Conservation (phyloP, 345 rosid species). For the sweet orange (Citrus sinensis) region DNA sequence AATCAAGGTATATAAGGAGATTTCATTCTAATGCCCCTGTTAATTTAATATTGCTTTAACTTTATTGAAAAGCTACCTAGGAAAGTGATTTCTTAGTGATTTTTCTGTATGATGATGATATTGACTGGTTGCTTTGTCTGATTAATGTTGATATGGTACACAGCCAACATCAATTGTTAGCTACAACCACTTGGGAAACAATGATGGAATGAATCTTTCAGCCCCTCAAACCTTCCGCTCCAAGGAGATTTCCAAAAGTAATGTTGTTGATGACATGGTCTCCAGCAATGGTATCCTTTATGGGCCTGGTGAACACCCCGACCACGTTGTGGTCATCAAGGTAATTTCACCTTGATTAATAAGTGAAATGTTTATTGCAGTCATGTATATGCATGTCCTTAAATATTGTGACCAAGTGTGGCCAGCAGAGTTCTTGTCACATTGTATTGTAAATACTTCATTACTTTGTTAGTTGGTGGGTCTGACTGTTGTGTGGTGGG, state of each 20-base stretch:
- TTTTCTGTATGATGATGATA: not conserved
- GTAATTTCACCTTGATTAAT: conserved; percentile 22
- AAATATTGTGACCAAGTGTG: not conserved
- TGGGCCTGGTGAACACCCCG: conserved; percentile 96
- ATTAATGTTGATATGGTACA: not conserved
- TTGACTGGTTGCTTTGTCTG: not conserved
- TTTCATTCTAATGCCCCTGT: not conserved
- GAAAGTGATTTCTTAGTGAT: not conserved
- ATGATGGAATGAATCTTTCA: conserved; percentile 96
- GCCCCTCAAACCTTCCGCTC: conserved; percentile 98
- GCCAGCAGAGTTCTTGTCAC: not conserved
- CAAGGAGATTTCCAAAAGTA: conserved; percentile 96
- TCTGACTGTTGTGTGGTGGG: conserved; percentile 1
- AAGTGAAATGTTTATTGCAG: not conserved
- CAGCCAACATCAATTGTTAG: conserved; percentile 98
- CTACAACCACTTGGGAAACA: conserved; percentile 96
- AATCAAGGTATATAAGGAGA: conserved; percentile 55
- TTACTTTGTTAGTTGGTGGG: not conserved
- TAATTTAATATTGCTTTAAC: not conserved
- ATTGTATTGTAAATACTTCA: not conserved
- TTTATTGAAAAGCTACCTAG: not conserved
- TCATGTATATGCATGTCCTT: not conserved
- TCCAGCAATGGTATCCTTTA: conserved; percentile 86
- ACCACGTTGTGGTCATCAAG: conserved; percentile 99
- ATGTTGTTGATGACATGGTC: conserved; percentile 98